Conservation (phyloP, 2,329 filamentous ascomycete genomes). For the Cytospora piceae region DNA sequence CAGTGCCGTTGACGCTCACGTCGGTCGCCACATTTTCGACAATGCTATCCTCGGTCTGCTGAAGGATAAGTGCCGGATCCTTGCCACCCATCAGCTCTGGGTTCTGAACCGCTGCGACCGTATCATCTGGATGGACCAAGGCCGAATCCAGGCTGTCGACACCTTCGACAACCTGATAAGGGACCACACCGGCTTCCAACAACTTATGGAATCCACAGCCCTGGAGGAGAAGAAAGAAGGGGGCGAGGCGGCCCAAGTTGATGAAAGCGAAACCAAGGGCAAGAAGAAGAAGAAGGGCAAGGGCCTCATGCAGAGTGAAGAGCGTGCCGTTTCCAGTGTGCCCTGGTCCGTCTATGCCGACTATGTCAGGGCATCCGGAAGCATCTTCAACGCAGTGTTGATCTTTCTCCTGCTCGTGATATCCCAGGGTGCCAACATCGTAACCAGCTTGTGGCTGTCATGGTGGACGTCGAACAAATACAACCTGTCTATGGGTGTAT, state of each 20-base stretch:
- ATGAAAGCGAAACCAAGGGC: constrained; percentile 43
- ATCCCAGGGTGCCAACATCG: constrained; percentile 82
- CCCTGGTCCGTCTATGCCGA: constrained; percentile 78
- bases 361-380: constrained; percentile 77
- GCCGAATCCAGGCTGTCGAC: constrained; percentile 62
- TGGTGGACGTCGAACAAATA: constrained; percentile 90
- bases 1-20: constrained; percentile 41
- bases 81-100: constrained; percentile 71
- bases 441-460: constrained; percentile 88
- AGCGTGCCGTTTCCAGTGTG: constrained; percentile 75
- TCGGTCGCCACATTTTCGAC: constrained; percentile 59
- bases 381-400: constrained; percentile 69
- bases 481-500: constrained; percentile 65
- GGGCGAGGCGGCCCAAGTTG: constrained; percentile 46
- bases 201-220: constrained; percentile 84
- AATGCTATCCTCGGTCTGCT: constrained; percentile 70
- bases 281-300: constrained; percentile 63
- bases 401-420: constrained; percentile 66
- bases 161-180: constrained; percentile 68
- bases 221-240: constrained; percentile 67
- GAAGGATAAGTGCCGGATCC: constrained; percentile 66
- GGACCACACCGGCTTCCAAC: constrained; percentile 70
- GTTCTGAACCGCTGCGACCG: constrained; percentile 69
- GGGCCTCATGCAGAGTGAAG: constrained; percentile 71
- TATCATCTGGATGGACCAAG: constrained; percentile 69